Evolutionary conservation across 306 rosid genomes (phyloP), one percentile per base, ranked within the genome.

Genomic region (Cotoneaster glaucophyllus): DNA sequence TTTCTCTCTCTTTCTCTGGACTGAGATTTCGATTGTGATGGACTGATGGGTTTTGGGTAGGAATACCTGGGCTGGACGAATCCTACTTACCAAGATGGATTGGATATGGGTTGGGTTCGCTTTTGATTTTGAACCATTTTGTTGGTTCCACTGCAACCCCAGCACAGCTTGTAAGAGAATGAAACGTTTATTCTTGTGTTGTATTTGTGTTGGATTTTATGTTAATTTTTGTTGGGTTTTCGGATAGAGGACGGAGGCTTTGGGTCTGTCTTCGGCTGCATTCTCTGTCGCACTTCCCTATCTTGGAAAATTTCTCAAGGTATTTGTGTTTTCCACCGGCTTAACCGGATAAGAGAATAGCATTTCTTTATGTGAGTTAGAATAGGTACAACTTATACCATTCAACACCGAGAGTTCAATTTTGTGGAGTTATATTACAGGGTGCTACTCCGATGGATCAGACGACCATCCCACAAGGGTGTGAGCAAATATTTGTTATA

Each of bases 71-170:
- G n/a, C 85, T 95, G 68, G 97, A 92, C 70, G 97, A 95, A 73
- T 95, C 99, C 50, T 92, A 90, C 87, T 85, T 95, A 70, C 97
- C 99, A 80, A 85, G 97, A 90, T 95, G 97, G 99, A 89, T 95
- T 56, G 97, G 99, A 31, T 95, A 90, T 59, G 92, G 97, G 31
- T 92, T 95, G 66, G 96, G 97, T 64, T 92, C 99, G 37, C 93
- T 95, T 83, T 61, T 92, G 62, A 57, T 92, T 5, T 64, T 92
- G 74, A 95, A 90, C 81, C 97, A 87, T 74, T 90, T 92, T 53
- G 69, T 81, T 72, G 96, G 92, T 67, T 89, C 93, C 67, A 39
- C 61, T 32, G 25, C 82, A 70, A 86, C 92, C 58, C 79, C 89
- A 2, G 82, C 96, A 5, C 93, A 92, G 78, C 84, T 88, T 41